Conservation (phyloP, 305 asterid genomes). For the Fraxinus ornus region DNA sequence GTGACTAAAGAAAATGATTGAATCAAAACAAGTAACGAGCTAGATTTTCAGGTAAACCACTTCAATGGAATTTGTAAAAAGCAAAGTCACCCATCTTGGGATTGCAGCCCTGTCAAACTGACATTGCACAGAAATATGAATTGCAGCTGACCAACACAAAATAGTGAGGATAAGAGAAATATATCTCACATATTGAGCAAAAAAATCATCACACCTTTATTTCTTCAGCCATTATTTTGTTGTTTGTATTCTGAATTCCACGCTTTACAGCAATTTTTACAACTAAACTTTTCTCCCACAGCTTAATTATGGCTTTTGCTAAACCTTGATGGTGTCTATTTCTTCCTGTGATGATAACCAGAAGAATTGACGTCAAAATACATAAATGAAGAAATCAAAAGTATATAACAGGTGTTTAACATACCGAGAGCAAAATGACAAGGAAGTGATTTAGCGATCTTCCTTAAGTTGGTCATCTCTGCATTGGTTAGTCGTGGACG, state of each 20-base stretch:
- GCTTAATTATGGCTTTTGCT: constrained; percentile 83
- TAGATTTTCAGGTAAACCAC: constrained; percentile 9
- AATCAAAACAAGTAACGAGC: constrained; percentile 1
- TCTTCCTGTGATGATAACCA: constrained; percentile 61
- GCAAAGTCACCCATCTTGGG: neutral
- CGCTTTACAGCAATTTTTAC: constrained; percentile 99
- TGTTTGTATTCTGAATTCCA: constrained; percentile 97
- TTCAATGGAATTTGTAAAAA: constrained; percentile 4
- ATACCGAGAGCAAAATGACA: constrained; percentile 97
- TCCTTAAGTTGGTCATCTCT: constrained; percentile 88
- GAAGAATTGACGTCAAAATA: constrained; percentile 19
- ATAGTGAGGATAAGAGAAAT: neutral
- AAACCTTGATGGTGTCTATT: constrained; percentile 96
- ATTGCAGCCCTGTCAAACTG: neutral
- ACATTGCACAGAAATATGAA: neutral
- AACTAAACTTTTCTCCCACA: constrained; percentile 93
- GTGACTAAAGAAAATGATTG: neutral
- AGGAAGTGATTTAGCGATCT: constrained; percentile 88
- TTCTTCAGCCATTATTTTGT: constrained; percentile 97
- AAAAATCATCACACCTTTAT: constrained; percentile 59
- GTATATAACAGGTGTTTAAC: constrained; percentile 10
- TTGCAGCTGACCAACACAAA: constrained; percentile 5
- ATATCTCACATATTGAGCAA: constrained; percentile 12
- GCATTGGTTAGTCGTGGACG: constrained; percentile 84
- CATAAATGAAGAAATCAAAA: constrained; percentile 1